Evolutionary conservation across 768 basidiomycete species (phyloP), one percentile per base, ranked within the genome.

Genomic region (Hygrophoropsis aurantiaca): DNA sequence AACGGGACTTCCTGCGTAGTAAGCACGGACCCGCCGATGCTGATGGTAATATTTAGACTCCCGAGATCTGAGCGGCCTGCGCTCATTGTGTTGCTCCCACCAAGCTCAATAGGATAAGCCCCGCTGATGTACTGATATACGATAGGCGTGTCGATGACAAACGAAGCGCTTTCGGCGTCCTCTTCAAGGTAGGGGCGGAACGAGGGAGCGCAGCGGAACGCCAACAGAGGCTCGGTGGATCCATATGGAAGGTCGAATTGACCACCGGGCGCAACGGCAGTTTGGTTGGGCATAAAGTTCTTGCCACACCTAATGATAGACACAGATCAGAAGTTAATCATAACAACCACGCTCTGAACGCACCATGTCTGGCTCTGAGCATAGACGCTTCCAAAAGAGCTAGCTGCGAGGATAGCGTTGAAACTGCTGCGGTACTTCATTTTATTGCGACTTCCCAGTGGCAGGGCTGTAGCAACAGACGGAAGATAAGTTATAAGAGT

Each of bases 171-270:
- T 16, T 46, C 35, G 6, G 37, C 64, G 16, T 79, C 78, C 34
- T 70, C 68, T 9, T 69, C 62, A 2, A 79, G 67, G 59, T 77
- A 80, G 2, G 78, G 78, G 32, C 69, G 69, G 37, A 78, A 67
- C 5, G 58, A 71, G 2, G 77, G 77, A 1, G 71, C 63, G 49
- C 77, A 80, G 36, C 74, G 71, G 36, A 80, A 67, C 0, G 72
- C 72, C 1, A 79, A 60, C 11, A 77, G 64, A 8, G 77, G 71
- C 6, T 53, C 51, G 3, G 56, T 16, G 4, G 73, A 74, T 3
- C 52, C 44, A 0, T 56, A 52, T 1, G 74, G 73, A 1, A 67
- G 44, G 6, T 64, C 62, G 47, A 79, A 80, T 42, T 71, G 65
- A 2, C 78, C 76, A 1, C 73, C 76, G 0, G 78, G 76, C 1